Percentiles rank a stretch among this genome's conserved stretches.
phyloP scores from a whole-genome alignment of 1,284 basidiomycete genomes.

The Leccinum fuscescens region DNA sequence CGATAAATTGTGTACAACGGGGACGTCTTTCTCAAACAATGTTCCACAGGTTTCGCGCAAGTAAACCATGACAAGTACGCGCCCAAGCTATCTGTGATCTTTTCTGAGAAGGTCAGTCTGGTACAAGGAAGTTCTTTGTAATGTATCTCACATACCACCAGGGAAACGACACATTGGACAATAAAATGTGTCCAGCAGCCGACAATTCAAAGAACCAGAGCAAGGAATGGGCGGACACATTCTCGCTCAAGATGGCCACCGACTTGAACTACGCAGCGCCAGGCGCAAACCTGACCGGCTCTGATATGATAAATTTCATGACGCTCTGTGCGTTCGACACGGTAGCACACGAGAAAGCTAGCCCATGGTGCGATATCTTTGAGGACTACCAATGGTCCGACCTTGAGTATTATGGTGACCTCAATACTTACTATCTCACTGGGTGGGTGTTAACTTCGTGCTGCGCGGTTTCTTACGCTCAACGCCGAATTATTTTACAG shows the following conservation, averaged over 20 bases:
- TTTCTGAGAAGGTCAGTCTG: slow-evolving; percentile 53
- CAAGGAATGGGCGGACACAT: slow-evolving; percentile 51
- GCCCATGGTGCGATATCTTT: slow-evolving; percentile 71
- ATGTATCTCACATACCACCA: slow-evolving; percentile 23
- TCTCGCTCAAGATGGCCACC: slow-evolving; percentile 53
- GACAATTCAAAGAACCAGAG: slow-evolving; percentile 44
- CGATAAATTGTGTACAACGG: neutral
- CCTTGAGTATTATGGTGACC: slow-evolving; percentile 68
- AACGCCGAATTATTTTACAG: slow-evolving; percentile 31
- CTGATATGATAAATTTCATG: slow-evolving; percentile 64
- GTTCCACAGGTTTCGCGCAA: slow-evolving; percentile 48
- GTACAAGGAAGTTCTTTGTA: neutral
- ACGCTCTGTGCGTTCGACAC: slow-evolving; percentile 79
- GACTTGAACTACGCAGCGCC: slow-evolving; percentile 65
- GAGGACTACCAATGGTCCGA: slow-evolving; percentile 49
- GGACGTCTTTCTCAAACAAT: neutral
- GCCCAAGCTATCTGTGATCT: slow-evolving; percentile 49
- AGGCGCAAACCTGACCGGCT: slow-evolving; percentile 55
- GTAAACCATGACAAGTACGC: slow-evolving; percentile 40
- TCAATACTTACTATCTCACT: slow-evolving; percentile 73
- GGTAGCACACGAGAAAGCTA: slow-evolving; percentile 49
- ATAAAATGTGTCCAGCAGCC: slow-evolving; percentile 63
- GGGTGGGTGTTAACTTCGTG: slow-evolving; percentile 43
- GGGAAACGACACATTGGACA: slow-evolving; percentile 72
- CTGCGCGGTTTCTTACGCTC: neutral